Evolutionary conservation across 331 rosid genomes (phyloP).

Genomic region (Pyrus hybrid): DNA sequence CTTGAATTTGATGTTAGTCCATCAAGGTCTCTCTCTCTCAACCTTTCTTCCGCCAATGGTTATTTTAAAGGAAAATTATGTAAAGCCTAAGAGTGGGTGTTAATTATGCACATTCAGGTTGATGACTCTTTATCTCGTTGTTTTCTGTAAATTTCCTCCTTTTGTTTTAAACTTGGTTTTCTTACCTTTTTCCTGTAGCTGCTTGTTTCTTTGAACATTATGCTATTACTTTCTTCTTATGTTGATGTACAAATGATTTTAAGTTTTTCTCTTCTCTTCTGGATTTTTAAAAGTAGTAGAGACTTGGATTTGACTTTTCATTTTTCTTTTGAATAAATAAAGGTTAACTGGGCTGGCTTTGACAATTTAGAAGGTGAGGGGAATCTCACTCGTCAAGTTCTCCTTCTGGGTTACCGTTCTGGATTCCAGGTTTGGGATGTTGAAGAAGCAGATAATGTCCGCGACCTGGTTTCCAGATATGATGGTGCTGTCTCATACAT

Average conservation of each 20-base stretch:
- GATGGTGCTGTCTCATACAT: constrained; percentile 81
- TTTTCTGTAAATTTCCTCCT: neutral
- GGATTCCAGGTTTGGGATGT: constrained; percentile 99
- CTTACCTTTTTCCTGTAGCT: neutral
- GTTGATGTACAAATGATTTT: neutral
- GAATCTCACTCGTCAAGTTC: constrained; percentile 49
- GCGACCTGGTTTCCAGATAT: constrained; percentile 68
- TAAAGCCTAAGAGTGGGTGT: neutral
- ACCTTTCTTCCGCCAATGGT: neutral
- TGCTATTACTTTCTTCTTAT: neutral
- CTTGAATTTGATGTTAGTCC: neutral
- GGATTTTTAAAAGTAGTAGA: neutral
- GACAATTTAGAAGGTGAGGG: constrained; percentile 77
- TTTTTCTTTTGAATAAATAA: neutral
- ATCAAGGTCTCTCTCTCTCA: neutral
- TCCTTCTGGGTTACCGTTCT: constrained; percentile 75
- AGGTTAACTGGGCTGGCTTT: constrained; percentile 97
- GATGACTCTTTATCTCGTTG: neutral
- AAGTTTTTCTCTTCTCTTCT: too few species aligned
- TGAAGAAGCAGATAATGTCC: constrained; percentile 84
- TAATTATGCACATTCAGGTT: neutral
- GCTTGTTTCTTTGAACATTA: neutral
- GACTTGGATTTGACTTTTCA: constrained; percentile 2
- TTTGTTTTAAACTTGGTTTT: neutral
- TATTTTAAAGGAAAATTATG: neutral